phyloP scores from a whole-genome alignment of 2,329 filamentous ascomycete genomes.

The Trichoderma sp. region DNA sequence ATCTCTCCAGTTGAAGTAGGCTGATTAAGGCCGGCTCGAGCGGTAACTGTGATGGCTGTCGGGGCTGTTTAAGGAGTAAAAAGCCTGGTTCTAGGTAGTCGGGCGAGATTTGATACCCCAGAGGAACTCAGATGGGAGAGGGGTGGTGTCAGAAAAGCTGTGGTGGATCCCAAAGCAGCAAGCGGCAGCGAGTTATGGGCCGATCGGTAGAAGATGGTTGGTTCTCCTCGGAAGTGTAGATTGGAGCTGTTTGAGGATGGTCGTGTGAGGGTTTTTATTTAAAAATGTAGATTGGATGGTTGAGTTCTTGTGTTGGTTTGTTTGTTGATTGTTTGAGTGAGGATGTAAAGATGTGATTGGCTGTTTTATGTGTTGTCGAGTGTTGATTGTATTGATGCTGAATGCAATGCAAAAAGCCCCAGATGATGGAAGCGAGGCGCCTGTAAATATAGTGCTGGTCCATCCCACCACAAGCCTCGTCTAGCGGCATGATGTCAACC shows the following conservation, averaged over 20 bases:
- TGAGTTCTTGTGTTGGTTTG: background rate
- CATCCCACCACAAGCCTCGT: background rate
- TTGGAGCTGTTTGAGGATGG: background rate
- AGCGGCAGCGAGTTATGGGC: background rate
- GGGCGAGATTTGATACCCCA: slow-evolving; percentile 3
- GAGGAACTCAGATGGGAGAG: slow-evolving; percentile 2
- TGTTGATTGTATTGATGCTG: background rate
- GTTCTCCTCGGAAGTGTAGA: background rate
- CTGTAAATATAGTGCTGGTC: slow-evolving; percentile 12
- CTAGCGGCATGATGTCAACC: slow-evolving; percentile 19
- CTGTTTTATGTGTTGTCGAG: background rate
- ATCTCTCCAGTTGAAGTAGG: background rate
- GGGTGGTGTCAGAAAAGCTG: slow-evolving; percentile 9
- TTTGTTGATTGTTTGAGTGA: background rate
- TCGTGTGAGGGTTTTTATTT: background rate
- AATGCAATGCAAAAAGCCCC: background rate
- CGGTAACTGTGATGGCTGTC: slow-evolving; percentile 1
- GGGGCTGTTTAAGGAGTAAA: background rate
- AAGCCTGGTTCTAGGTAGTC: background rate
- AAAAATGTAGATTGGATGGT: background rate
- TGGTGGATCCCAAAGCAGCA: background rate
- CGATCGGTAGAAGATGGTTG: background rate
- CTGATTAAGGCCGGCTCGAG: slow-evolving; percentile 1
- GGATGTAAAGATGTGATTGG: background rate
- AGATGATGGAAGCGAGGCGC: background rate